Evolutionary conservation across 2,329 filamentous ascomycete species (phyloP), one percentile per base, ranked within the genome.

Genomic region (Curvularia sp.): DNA sequence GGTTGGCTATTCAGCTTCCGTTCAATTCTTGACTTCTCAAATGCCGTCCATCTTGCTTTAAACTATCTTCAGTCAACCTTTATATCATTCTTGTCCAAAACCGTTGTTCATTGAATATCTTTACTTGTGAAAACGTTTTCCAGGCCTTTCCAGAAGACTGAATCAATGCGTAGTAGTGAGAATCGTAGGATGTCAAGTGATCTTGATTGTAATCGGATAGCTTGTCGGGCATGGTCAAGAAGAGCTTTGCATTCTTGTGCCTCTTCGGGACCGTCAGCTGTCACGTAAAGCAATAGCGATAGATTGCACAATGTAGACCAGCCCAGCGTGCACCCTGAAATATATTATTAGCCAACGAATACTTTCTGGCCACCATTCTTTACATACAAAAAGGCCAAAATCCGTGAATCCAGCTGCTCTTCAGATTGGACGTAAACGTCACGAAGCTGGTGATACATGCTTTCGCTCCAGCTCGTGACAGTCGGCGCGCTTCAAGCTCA

Each of bases 301-400:
- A 49, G 33, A 41, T 49, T 49, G 22, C 48, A 49, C 22, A 49
- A 10, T 1, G 48, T 49, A 12, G 48, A 49, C 48, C 48, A 49
- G 22, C 48, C 48, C 22, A 49, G 48, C 6, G 48, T 39, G 10
- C 33, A 49, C 48, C 48, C 48, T 49, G 12, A 6, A 5, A 5
- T 9, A 22, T 12, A 22, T 5, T 7, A 20, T 49, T 41, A 41
- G 48, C 33, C 28, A 49, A n/a, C 13, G 26, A 28, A 13, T 5
- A 26, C 31, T 28, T 4, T 28, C 13, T 15, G 26, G 6, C 10
- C 33, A 12, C 22, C 20, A 20, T 12, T 8, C 2, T 9, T 20
- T 30, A 49, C 48, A 28, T 49, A 49, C 48, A 49, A 6, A 49
- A 49, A 39, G 48, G 48, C 33, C 48, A 49, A 30, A 49, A 49